Evolutionary conservation across 352 stramenopile species (phyloP), one percentile per base, ranked within the genome.

Genomic region (Globisporangium emineosum): DNA sequence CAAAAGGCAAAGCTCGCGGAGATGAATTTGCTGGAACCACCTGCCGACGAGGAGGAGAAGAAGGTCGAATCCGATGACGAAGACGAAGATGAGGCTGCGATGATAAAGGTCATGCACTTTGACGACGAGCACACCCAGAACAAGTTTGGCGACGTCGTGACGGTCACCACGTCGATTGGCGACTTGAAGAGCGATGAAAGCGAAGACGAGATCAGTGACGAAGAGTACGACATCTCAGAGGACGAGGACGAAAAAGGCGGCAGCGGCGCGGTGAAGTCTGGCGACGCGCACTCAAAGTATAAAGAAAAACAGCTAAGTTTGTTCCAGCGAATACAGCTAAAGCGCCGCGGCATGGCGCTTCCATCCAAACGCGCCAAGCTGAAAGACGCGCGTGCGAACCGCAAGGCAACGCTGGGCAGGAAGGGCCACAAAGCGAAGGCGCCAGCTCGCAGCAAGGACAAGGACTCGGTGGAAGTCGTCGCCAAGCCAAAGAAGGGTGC

Each of bases 251-350:
- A 73, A 2, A 45, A 71, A 5, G 53, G 71, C 27, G 42, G 19
- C 10, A 45, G 8, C 17, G 51, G 60, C 27, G 27, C n/a, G 1
- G 35, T 35, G 29, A 40, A 70, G 76, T 3, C 64, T 53, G 5
- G 32, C 32, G 57, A 72, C 21, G 55, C 53, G 37, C 35, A 75
- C 43, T 62, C 62, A 19, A 75, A 71, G 47, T 70, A 75, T 55
- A 78, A 83, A 53, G 80, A 91, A 60, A 75, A 88, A 67, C 79
- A 91, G 32, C 62, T 95, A 47, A 90, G 83, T 50, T 68, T 96
- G 21, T 96, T 96, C 71, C 88, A 96, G 77, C 84, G 86, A 70
- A 93, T 96, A 81, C 86, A 94, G 73, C 79, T 86, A 55, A 86
- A 96, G 69, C 88, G 88, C 42, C 81, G 83, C 60, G 88, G 88